A percentile compares a stretch with the other conserved stretches of the same genome.
Evolutionary conservation across 495 filamentous ascomycete species (phyloP).

Genomic region (Penicillium robsamsonii): DNA sequence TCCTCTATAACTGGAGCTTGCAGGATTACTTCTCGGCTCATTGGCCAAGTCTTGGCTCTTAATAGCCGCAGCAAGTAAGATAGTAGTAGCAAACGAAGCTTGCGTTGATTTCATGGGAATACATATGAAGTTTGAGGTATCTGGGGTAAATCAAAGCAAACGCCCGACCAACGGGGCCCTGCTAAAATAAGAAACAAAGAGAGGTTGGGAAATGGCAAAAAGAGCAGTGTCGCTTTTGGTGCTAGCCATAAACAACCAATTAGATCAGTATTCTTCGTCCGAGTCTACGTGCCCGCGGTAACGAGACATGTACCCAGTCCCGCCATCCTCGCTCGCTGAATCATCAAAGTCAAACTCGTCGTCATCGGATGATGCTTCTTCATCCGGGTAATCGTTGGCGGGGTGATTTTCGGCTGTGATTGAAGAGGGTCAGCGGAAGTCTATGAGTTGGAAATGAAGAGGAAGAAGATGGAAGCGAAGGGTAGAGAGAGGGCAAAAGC

Average conservation of each 20-base stretch:
- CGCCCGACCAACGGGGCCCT: not conserved
- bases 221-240: not conserved
- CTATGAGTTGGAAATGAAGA: not conserved
- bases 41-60: no score
- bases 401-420: slow-evolving; percentile 62
- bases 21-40: no score
- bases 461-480: not conserved
- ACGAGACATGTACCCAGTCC: slow-evolving; percentile 24
- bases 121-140: not conserved
- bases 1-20: no score
- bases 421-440: slow-evolving; percentile 3
- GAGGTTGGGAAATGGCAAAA: not conserved
- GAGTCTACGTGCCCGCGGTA: slow-evolving; percentile 31
- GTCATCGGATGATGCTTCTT: slow-evolving; percentile 59
- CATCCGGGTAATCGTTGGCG: slow-evolving; percentile 67
- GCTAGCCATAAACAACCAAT: not conserved
- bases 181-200: not conserved
- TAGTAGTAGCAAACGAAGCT: not conserved
- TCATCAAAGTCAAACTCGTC: slow-evolving; percentile 49
- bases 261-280: slow-evolving; percentile 29
- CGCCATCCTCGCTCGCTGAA: slow-evolving; percentile 47
- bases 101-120: not conserved
- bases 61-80: not conserved
- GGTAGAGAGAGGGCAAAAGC: not conserved
- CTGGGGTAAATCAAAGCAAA: not conserved